Percentiles rank a stretch among this genome's conserved stretches.
phyloP scores from a whole-genome alignment of 352 stramenopile genomes.

The Phytophthora brassicae region DNA sequence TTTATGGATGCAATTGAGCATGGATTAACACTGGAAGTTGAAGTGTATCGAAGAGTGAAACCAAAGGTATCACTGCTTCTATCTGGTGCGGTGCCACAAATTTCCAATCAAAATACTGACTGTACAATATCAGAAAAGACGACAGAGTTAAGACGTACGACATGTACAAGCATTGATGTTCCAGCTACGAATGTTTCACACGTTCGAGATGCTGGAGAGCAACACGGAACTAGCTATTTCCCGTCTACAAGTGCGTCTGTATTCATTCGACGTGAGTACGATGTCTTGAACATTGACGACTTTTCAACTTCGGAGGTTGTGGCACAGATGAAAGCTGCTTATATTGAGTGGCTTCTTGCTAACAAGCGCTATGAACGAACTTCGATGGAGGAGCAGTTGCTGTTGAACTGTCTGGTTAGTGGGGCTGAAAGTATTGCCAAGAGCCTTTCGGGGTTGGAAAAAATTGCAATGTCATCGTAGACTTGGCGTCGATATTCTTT shows the following conservation, averaged over 20 bases:
- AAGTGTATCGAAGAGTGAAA: slow-evolving; percentile 45
- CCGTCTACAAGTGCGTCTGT: slow-evolving; percentile 16
- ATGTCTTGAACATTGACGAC: slow-evolving; percentile 45
- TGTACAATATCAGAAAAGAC: neutral
- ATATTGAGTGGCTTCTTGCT: slow-evolving; percentile 34
- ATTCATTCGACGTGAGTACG: slow-evolving; percentile 34
- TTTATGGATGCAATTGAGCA: slow-evolving; percentile 74
- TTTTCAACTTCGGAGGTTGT: slow-evolving; percentile 40
- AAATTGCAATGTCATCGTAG: slow-evolving; percentile 55
- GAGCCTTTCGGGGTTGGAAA: slow-evolving; percentile 54
- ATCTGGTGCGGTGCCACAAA: neutral
- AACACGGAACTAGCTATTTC: slow-evolving; percentile 8
- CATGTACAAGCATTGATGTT: neutral
- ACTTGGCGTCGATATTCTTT: neutral
- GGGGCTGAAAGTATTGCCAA: slow-evolving; percentile 55
- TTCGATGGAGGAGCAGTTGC: slow-evolving; percentile 44
- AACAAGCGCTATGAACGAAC: slow-evolving; percentile 31
- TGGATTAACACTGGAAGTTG: slow-evolving; percentile 65
- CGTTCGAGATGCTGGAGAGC: neutral
- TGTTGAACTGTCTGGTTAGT: slow-evolving; percentile 34
- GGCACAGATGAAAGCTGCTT: slow-evolving; percentile 31
- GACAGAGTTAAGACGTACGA: neutral
- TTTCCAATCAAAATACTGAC: neutral
- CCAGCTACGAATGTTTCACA: neutral
- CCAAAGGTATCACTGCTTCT: neutral